Base-by-base conservation (phyloP, 768 basidiomycete species). In the Phylloporus sp. region DNA sequence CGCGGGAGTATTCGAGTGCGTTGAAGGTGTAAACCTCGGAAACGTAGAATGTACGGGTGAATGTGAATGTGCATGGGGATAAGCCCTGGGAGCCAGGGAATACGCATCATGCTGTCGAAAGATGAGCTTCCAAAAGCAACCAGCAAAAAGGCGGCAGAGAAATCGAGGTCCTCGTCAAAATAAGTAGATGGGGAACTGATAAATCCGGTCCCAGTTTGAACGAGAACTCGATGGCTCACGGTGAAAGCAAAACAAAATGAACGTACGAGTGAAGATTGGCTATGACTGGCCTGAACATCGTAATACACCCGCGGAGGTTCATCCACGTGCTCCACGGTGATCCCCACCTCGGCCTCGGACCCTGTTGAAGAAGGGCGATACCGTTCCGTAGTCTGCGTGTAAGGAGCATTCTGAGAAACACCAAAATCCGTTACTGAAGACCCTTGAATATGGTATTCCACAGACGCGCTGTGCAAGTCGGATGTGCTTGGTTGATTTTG, bases 181-280 rank as follows among this genome's bases (percentile, higher is more conserved):
- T 8, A 27, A 40, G 15, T 22, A 28, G 9, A 47, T 9, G 3
- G 13, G n/a, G 33, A 35, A 11, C n/a, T n/a, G n/a, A n/a, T n/a
- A n/a, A n/a, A n/a, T n/a, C n/a, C n/a, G n/a, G n/a, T n/a, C n/a
- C n/a, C n/a, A n/a, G n/a, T n/a, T n/a, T n/a, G n/a, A n/a, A n/a
- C n/a, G n/a, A n/a, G n/a, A 15, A 27, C 9, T 9, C 6, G 7
- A n/a, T 6, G 31, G 26, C 28, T 13, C 22, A 13, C 17, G 31
- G 33, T 4, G 21, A 9, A 26, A 11, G n/a, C 5, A 34, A 27
- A 42, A 42, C 7, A 21, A 15, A 31, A 32, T 38, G 29, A 13
- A 64, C 63, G 51, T 23, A 64, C 63, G 3, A 64, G 50, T 0
- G 62, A 59, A n/a, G 64, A 52, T n/a, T 55, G 13, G 14, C 55